A percentile compares a stretch with the other conserved stretches of the same genome.
Evolutionary conservation across 1,139 yeast genomes (phyloP).

Genomic region (Kodamaea fungicola): DNA sequence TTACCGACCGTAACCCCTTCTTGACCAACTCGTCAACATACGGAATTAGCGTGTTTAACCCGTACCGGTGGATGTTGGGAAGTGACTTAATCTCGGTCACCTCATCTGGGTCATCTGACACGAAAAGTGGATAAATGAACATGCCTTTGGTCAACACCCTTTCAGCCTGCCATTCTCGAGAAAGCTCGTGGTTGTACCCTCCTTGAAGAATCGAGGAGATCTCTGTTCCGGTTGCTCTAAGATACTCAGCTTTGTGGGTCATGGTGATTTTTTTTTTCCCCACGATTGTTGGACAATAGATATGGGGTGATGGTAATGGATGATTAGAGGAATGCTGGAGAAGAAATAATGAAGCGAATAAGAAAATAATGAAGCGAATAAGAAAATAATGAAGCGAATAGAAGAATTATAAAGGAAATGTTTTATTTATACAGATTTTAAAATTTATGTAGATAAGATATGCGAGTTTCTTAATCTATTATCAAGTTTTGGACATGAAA

Average conservation of each 20-base stretch:
- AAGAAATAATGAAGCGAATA: not conserved
- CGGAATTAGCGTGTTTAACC: slow-evolving; percentile 73
- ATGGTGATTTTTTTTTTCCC: slow-evolving; percentile 14
- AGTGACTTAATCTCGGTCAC: slow-evolving; percentile 69
- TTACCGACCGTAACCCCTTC: slow-evolving; percentile 83
- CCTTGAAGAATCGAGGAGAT: slow-evolving; percentile 86
- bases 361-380: no score
- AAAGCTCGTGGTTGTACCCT: slow-evolving; percentile 87
- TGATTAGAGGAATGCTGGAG: not conserved
- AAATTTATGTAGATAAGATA: no score
- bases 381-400: no score
- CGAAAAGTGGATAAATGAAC: slow-evolving; percentile 91
- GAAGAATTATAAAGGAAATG: no score
- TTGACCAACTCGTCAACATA: slow-evolving; percentile 66
- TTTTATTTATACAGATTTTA: no score
- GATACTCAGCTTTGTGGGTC: slow-evolving; percentile 67
- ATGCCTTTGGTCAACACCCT: slow-evolving; percentile 78
- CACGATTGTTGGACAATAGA: slow-evolving; percentile 1
- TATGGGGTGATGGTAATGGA: not conserved
- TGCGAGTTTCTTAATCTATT: no score
- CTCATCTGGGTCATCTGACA: slow-evolving; percentile 80
- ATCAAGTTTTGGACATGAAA: no score
- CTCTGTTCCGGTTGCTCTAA: slow-evolving; percentile 53
- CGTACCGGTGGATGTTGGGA: slow-evolving; percentile 87
- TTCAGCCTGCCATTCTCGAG: slow-evolving; percentile 89